A percentile compares a stretch with the other conserved stretches of the same genome.
Evolutionary conservation across 495 filamentous ascomycete species (phyloP).

Genomic region (Annulohypoxylon maeteangense): DNA sequence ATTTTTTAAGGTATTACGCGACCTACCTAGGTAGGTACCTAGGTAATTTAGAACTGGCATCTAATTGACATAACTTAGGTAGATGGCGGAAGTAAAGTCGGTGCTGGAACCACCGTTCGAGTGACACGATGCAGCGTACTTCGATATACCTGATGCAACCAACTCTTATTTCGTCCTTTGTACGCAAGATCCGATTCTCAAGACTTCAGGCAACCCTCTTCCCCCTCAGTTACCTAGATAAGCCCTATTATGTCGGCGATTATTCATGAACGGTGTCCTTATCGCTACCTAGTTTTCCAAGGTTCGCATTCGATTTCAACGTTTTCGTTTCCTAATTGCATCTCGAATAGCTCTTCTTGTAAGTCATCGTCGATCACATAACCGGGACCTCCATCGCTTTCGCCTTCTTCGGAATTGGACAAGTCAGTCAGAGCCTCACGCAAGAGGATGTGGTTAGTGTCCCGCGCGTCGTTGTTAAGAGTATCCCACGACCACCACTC

Average conservation of each 20-base stretch:
- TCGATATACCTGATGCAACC: not conserved
- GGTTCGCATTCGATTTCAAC: not conserved
- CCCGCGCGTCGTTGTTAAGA: not conserved
- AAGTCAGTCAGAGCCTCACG: not conserved
- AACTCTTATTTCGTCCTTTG: constrained; percentile 2
- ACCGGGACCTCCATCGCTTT: not conserved
- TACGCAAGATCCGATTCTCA: not conserved
- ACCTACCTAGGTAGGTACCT: no score
- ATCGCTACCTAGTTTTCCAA: not conserved
- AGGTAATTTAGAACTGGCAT: constrained; percentile 1
- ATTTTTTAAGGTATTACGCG: no score
- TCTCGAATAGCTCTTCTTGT: not conserved
- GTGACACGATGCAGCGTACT: not conserved
- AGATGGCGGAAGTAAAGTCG: constrained; percentile 1
- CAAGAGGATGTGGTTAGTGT: not conserved
- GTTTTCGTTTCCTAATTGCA: not conserved
- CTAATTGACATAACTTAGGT: not conserved
- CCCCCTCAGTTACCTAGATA: not conserved
- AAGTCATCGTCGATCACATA: not conserved
- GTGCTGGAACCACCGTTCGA: not conserved
- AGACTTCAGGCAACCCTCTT: not conserved
- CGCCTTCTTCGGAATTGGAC: not conserved
- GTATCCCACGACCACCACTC: not conserved
- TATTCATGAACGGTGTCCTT: not conserved
- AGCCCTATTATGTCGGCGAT: not conserved